Base-by-base conservation (phyloP, 495 filamentous ascomycete species). In the Barbatosphaeria neglecta region DNA sequence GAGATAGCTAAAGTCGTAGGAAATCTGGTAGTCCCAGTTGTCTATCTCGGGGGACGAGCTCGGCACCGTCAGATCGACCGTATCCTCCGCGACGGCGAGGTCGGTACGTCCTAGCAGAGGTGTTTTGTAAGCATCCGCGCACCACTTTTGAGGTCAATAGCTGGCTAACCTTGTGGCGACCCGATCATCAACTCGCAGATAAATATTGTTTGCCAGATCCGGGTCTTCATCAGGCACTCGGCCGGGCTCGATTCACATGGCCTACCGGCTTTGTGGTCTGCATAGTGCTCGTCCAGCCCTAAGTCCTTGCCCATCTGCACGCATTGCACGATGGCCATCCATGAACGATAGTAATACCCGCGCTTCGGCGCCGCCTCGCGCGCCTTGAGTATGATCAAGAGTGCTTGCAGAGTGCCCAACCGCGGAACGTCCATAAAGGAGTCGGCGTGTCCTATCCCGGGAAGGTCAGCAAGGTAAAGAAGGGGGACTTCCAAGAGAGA, bases 321-420 rank as follows among this genome's bases (percentile, higher is more conserved):
- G 45, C 90, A 82, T 37, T 86, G 88, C 45, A 95, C 90, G 40
- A 96, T 81, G 6, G 86, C 93, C 78, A 95, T 95, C 92, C 92
- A 98, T 10, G 92, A 98, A 20, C 92, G 80, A 59, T 90, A 97
- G 63, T 92, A 98, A 61, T 98, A 98, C 1, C 92, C 92, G 55
- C 87, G 81, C 59, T 92, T 92, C 2, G 93, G 93, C 10, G 83
- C 78, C 24, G 87, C 82, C 61, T 98, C 92, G 50, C 90, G 74
- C 2, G 92, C 93, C 67, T 98, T 98, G 16, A 95, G 61, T 33
- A 97, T 67, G 25, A 98, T 78, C 43, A 96, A 69, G 46, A 95
- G 66, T 1, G 87, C 93, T 65, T 98, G 92, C 13, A 98, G 83
- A 4, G 92, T 98, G 59, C 90, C 97, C 48, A 98, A 53, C 7